phyloP scores from a whole-genome alignment of 768 basidiomycete genomes.

The Glaciozyma martinii region DNA sequence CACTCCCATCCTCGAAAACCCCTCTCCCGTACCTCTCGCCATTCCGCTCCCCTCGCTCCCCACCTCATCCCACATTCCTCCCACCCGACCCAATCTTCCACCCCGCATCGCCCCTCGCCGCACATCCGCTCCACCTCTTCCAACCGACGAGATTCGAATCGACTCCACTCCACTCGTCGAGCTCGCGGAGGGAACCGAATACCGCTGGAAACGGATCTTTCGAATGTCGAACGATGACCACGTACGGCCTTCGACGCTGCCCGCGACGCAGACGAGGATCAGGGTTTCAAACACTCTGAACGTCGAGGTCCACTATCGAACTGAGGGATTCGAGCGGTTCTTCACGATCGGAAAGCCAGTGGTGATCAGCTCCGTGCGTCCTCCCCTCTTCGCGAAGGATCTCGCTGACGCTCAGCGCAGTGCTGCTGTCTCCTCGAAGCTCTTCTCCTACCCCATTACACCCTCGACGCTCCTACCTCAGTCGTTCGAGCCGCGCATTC shows the following conservation, averaged over 20 bases:
- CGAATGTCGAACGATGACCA: slow-evolving; percentile 22
- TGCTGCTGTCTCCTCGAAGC: slow-evolving; percentile 21
- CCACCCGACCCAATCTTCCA: too few species aligned
- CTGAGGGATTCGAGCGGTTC: slow-evolving; percentile 12
- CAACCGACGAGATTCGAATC: not conserved
- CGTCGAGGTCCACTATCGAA: slow-evolving; percentile 19
- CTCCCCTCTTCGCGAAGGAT: not conserved
- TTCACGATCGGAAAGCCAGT: slow-evolving; percentile 22
- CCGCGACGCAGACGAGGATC: slow-evolving; percentile 8
- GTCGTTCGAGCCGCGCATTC: not conserved
- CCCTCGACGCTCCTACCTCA: not conserved
- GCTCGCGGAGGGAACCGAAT: slow-evolving; percentile 1
- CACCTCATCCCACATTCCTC: too few species aligned
- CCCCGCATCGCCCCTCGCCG: too few species aligned
- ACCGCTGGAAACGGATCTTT: slow-evolving; percentile 13
- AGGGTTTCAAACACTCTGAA: slow-evolving; percentile 7
- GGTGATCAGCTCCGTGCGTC: slow-evolving; percentile 5
- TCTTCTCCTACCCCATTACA: slow-evolving; percentile 15
- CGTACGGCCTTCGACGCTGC: slow-evolving; percentile 18
- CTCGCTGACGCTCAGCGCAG: not conserved
- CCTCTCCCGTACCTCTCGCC: too few species aligned
- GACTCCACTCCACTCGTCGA: slow-evolving; percentile 12
- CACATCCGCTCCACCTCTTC: too few species aligned
- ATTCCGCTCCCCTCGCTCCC: too few species aligned
- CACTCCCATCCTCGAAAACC: too few species aligned